These are phyloP conservation scores for Ganoderma meredithae DNA, from an alignment of 1,284 basidiomycete genomes.

Conservation along the genomic window DNA sequence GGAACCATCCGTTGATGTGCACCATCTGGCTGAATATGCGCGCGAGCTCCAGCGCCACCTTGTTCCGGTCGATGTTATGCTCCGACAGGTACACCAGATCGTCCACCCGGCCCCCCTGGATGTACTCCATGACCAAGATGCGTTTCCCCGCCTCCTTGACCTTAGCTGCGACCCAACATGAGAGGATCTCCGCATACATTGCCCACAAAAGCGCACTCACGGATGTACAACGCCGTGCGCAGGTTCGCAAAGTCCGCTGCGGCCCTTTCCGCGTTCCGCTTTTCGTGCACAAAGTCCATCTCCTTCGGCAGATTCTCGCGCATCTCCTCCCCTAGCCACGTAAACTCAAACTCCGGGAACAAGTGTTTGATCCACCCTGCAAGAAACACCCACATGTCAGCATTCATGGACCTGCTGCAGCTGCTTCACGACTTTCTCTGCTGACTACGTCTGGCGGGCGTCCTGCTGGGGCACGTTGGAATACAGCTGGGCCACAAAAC, in stretches of 20 bases:
- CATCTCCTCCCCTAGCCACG: conserved; percentile 96
- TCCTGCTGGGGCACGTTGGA: no score
- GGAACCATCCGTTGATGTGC: conserved; percentile 93
- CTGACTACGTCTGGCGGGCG: no score
- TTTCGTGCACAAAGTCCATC: conserved; percentile 95
- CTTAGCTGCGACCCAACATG: conserved; percentile 50
- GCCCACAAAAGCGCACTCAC: conserved; percentile 24
- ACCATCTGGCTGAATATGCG: conserved; percentile 96
- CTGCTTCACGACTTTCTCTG: no score
- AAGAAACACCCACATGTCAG: background rate
- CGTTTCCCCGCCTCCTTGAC: conserved; percentile 87
- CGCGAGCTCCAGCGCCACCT: conserved; percentile 90
- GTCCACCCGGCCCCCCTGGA: conserved; percentile 90
- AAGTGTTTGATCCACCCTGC: conserved; percentile 88
- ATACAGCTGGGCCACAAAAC: no score
- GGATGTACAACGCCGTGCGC: conserved; percentile 89
- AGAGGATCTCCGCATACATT: background rate
- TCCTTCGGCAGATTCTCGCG: conserved; percentile 92
- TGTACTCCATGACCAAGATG: conserved; percentile 95
- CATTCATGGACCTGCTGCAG: no score
- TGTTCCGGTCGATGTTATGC: conserved; percentile 92
- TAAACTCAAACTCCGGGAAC: conserved; percentile 92
- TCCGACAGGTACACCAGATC: conserved; percentile 87
- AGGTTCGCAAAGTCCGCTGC: conserved; percentile 77
- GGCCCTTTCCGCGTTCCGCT: conserved; percentile 82